These are phyloP conservation scores for Citrus inodora DNA, from an alignment of 345 rosid species.

Conservation along the genomic window DNA sequence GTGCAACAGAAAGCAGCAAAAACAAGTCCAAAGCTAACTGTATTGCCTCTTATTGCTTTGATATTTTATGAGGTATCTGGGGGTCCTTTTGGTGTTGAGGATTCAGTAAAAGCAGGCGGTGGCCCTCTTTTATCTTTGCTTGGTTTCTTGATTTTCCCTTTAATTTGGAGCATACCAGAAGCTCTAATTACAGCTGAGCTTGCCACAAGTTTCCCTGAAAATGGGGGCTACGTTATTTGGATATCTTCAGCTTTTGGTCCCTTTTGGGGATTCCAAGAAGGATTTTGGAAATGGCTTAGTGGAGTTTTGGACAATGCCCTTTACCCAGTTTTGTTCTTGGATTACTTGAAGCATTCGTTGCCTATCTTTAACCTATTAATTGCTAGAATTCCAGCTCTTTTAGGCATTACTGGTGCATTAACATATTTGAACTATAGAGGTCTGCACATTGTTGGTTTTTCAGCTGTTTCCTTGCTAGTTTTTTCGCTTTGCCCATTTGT, in stretches of 20 bases:
- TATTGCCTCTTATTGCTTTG: conserved; percentile 75
- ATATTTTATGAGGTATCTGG: conserved; percentile 96
- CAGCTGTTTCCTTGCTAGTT: conserved; percentile 64
- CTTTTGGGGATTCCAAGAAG: conserved; percentile 95
- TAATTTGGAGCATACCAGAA: conserved; percentile 90
- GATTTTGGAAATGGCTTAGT: conserved; percentile 97
- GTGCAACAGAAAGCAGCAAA: conserved; percentile 21
- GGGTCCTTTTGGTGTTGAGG: conserved; percentile 96
- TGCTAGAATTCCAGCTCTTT: conserved; percentile 77
- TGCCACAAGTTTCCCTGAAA: conserved; percentile 86
- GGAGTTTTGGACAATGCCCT: conserved; percentile 97
- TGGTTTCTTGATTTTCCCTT: conserved; percentile 80
- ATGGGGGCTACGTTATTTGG: conserved; percentile 94
- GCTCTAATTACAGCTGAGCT: conserved; percentile 93
- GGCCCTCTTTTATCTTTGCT: conserved; percentile 81
- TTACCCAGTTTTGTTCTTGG: conserved; percentile 82
- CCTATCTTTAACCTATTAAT: conserved; percentile 53
- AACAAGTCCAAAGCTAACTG: conserved; percentile 60
- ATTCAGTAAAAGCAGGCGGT: conserved; percentile 82
- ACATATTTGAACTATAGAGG: conserved; percentile 90
- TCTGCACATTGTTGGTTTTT: conserved; percentile 74
- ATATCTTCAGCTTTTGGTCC: conserved; percentile 88
- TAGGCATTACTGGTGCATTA: conserved; percentile 64
- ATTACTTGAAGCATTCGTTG: conserved; percentile 83
- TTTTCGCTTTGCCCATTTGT: conserved; percentile 79